A percentile compares a stretch with the other conserved stretches of the same genome.
These are phyloP conservation scores for Ramularia endophylla DNA, from an alignment of 2,329 filamentous ascomycete genomes.

Conservation along the genomic window DNA sequence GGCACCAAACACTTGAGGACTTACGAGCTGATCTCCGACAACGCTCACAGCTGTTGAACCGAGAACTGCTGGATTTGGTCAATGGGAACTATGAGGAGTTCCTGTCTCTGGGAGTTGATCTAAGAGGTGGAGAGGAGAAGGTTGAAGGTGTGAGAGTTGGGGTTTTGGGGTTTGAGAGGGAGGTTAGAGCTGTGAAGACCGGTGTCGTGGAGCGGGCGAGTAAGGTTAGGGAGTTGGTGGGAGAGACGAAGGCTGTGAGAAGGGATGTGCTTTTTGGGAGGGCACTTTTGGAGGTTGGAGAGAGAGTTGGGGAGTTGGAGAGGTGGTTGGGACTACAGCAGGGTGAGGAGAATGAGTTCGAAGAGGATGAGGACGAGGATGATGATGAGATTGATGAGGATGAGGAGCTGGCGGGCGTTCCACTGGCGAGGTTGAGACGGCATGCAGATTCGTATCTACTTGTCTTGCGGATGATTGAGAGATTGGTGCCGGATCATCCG, in stretches of 20 bases:
- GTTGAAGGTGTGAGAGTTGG: constrained; percentile 87
- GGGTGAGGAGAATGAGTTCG: constrained; percentile 24
- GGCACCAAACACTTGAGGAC: constrained; percentile 95
- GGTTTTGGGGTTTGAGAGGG: constrained; percentile 75
- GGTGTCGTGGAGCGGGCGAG: constrained; percentile 58
- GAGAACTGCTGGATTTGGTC: constrained; percentile 87
- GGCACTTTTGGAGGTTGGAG: constrained; percentile 60
- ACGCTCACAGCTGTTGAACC: constrained; percentile 69
- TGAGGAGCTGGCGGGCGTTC: constrained; percentile 29
- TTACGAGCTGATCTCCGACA: constrained; percentile 79
- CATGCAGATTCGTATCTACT: constrained; percentile 55
- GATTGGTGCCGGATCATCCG: constrained; percentile 54
- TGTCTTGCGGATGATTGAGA: constrained; percentile 46
- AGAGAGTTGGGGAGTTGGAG: constrained; percentile 58
- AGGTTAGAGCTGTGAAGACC: constrained; percentile 67
- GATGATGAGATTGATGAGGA: constrained; percentile 29
- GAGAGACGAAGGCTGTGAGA: constrained; percentile 62
- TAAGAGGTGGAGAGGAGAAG: constrained; percentile 83
- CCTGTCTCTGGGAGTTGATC: constrained; percentile 69
- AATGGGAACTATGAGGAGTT: constrained; percentile 95
- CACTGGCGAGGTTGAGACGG: constrained; percentile 44
- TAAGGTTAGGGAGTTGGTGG: constrained; percentile 57
- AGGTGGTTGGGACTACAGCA: constrained; percentile 52
- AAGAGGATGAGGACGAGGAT: constrained; percentile 22
- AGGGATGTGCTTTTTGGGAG: constrained; percentile 58